Base-by-base conservation (phyloP, 208 protist species). In the Herpetomonas muscarum region DNA sequence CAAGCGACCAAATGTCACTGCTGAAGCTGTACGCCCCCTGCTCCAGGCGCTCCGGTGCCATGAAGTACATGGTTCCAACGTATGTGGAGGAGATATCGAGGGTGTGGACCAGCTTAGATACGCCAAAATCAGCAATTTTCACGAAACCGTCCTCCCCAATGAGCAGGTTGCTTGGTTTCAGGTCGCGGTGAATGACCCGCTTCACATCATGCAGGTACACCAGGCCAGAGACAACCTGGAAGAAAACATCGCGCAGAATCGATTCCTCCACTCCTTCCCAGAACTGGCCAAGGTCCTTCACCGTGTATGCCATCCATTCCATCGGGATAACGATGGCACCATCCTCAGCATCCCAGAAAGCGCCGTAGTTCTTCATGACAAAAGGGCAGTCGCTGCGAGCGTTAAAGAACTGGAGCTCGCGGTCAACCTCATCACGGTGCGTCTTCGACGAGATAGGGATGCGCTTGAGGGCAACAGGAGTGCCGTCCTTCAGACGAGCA, bases 91-190 rank as follows among this genome's bases (percentile, higher is more conserved):
- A 92, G 15, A 94, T 79, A 47, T 89, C 85, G 22, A 96, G 71
- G 17, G 87, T 93, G 45, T 93, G 83, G 30, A 91, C 87, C 32
- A 89, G 65, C 59, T 93, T 97, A 24, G 81, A 94, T 1, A 97
- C 91, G 9, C 94, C 94, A 83, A 98, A 98, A 53, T 98, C 94
- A 24, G 86, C 83, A 61, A 98, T 96, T 45, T 95, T 96, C 30
- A 94, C 85, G 45, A 86, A 79, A 34, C 90, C 83, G 29, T 82
- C 72, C 26, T 85, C 75, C 54, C 97, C 97, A 53, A 99, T 84
- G 12, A 99, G 85, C 22, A 99, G 61, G 76, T 99, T 99, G 62
- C 81, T 92, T 31, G 98, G 98, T 68, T 99, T 98, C 41, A 99
- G 54, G 59, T 99, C 97, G 21, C 97, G 71, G 68, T 98, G 98